Conservation (phyloP, 169 alveolate genomes). For the Plasmodium chabaudi region DNA sequence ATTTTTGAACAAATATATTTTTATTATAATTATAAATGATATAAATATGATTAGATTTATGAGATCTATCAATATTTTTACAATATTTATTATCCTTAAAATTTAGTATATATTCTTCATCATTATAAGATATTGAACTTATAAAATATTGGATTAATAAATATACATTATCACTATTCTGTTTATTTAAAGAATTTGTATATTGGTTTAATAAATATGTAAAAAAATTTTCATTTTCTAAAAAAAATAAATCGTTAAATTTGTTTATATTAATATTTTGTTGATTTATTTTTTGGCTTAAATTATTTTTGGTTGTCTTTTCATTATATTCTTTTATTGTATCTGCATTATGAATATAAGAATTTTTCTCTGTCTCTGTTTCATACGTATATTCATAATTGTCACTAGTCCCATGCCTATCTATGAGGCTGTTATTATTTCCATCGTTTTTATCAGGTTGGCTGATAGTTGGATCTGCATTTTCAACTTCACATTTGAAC, state of each 20-base stretch:
- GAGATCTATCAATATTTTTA: constrained; percentile 59
- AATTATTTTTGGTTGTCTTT: neutral
- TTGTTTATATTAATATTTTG: neutral
- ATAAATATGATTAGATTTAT: constrained; percentile 75
- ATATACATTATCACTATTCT: constrained; percentile 3
- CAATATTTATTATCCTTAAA: constrained; percentile 73
- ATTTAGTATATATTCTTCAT: constrained; percentile 55
- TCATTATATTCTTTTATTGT: neutral
- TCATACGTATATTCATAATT: neutral
- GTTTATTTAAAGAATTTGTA: constrained; percentile 15
- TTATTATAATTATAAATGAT: constrained; percentile 47
- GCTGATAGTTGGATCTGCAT: neutral
- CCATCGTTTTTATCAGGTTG: neutral
- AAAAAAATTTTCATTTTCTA: constrained; percentile 38
- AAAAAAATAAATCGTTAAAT: constrained; percentile 30
- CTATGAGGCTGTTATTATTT: neutral
- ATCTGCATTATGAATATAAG: neutral
- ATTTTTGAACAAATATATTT: constrained; percentile 69
- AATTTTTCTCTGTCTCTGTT: neutral
- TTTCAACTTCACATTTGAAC: neutral
- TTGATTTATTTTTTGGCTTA: neutral
- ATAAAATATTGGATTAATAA: constrained; percentile 51
- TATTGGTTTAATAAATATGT: constrained; percentile 37
- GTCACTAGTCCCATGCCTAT: neutral
- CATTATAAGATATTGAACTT: constrained; percentile 29